Conservation (phyloP, 1,284 basidiomycete species). For the Erythrobasidium hasegawianum region DNA sequence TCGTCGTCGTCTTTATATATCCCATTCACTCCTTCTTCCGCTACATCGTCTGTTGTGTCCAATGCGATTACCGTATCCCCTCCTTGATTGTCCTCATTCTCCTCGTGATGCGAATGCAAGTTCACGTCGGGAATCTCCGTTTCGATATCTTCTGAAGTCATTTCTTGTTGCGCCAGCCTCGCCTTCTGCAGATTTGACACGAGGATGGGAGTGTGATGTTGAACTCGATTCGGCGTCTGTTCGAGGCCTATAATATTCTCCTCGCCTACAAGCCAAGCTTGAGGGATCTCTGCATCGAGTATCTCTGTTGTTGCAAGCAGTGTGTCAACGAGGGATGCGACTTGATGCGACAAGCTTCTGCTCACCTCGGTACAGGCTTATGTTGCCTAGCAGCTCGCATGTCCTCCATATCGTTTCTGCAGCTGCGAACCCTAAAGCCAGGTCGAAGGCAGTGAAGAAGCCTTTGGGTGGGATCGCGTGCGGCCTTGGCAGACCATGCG, state of each 20-base stretch:
- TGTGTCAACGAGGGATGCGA: no score
- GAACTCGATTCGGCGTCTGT: background rate
- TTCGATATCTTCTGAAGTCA: background rate
- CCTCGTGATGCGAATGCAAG: no score
- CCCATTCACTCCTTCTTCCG: background rate
- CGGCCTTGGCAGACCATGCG: background rate
- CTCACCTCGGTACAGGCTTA: constrained; percentile 25
- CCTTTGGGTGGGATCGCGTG: constrained; percentile 28
- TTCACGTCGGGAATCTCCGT: background rate
- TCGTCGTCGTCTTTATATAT: background rate
- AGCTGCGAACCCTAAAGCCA: constrained; percentile 29
- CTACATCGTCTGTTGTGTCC: background rate
- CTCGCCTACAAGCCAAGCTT: constrained; percentile 29
- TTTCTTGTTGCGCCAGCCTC: background rate
- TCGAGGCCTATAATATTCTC: constrained; percentile 12
- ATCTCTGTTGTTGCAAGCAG: constrained; percentile 14
- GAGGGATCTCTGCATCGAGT: background rate
- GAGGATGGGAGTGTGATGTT: background rate
- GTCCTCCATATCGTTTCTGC: constrained; percentile 29
- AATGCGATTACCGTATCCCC: background rate
- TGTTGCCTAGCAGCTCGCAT: constrained; percentile 16
- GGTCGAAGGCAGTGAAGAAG: constrained; percentile 32
- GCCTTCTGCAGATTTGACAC: background rate
- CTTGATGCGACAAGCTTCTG: no score
- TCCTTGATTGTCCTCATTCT: background rate